A percentile compares a stretch with the other conserved stretches of the same genome.
Conservation (phyloP, 108 stramenopile species). For the Stephanodiscus minutulus region DNA sequence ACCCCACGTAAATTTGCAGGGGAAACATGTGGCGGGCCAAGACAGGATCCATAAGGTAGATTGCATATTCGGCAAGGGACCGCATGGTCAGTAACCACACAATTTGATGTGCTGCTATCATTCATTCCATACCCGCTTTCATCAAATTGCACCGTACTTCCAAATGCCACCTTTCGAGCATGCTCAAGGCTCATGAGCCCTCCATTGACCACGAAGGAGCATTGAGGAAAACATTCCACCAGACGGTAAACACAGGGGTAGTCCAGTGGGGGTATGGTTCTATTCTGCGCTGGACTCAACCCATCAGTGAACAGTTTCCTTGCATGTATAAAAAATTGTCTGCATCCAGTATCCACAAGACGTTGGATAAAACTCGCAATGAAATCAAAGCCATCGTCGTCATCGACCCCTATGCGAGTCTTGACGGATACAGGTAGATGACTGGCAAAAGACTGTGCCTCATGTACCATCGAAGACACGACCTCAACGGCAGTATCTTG, state of each 20-base stretch:
- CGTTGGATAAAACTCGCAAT: constrained; percentile 44
- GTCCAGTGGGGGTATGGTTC: constrained; percentile 75
- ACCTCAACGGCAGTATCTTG: constrained; percentile 28
- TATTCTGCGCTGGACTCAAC: constrained; percentile 63
- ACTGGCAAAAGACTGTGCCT: constrained; percentile 10
- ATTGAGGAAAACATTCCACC: constrained; percentile 66
- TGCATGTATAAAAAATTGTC: constrained; percentile 68
- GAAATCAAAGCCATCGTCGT: constrained; percentile 54
- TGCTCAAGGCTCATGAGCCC: constrained; percentile 63
- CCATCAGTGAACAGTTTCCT: constrained; percentile 62
- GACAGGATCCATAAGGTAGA: constrained; percentile 62
- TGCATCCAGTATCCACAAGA: constrained; percentile 49
- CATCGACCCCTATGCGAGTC: constrained; percentile 74
- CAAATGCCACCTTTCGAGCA: constrained; percentile 58
- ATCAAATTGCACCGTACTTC: constrained; percentile 4
- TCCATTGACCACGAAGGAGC: constrained; percentile 76
- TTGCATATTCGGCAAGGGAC: constrained; percentile 59
- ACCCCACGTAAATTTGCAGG: constrained; percentile 67
- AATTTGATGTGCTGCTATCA: background rate
- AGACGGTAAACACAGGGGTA: constrained; percentile 69
- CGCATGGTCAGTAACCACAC: constrained; percentile 22
- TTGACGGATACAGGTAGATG: constrained; percentile 60
- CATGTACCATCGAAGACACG: constrained; percentile 27
- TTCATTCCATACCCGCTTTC: constrained; percentile 5
- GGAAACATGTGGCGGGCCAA: constrained; percentile 48